These are phyloP conservation scores for Teunomyces tritomae DNA, from an alignment of 805 yeast genomes.

Conservation along the genomic window DNA sequence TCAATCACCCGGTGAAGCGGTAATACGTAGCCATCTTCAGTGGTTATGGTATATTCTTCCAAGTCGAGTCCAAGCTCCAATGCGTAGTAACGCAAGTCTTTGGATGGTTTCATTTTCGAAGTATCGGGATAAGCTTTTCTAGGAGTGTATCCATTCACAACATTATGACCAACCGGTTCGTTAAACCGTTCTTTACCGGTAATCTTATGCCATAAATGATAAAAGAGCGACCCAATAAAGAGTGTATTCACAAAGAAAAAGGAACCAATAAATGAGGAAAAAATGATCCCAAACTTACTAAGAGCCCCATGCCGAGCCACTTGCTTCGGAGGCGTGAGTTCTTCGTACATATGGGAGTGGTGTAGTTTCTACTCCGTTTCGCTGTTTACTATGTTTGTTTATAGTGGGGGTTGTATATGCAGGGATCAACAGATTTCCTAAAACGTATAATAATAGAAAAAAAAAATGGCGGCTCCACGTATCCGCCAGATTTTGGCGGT, in stretches of 20 bases:
- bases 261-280: constrained; percentile 27
- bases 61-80: constrained; percentile 57
- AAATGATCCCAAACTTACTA: constrained; percentile 17
- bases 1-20: constrained; percentile 60
- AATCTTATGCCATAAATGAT: constrained; percentile 27
- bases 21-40: constrained; percentile 80
- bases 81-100: constrained; percentile 67
- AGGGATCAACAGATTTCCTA: background rate
- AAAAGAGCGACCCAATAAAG: constrained; percentile 25
- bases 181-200: constrained; percentile 29
- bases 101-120: constrained; percentile 28
- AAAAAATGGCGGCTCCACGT: too few species aligned
- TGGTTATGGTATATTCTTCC: constrained; percentile 56
- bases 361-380: background rate
- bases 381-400: background rate
- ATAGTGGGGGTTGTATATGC: background rate
- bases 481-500: too few species aligned
- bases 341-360: constrained; percentile 15
- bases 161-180: constrained; percentile 19
- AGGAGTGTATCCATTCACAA: constrained; percentile 25
- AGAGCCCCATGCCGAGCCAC: constrained; percentile 19
- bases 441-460: too few species aligned
- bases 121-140: constrained; percentile 35
- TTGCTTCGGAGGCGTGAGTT: constrained; percentile 24
- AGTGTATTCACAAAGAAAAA: constrained; percentile 25